These are phyloP conservation scores for Penicillium fimorum DNA, from an alignment of 495 filamentous ascomycete genomes.

Conservation along the genomic window DNA sequence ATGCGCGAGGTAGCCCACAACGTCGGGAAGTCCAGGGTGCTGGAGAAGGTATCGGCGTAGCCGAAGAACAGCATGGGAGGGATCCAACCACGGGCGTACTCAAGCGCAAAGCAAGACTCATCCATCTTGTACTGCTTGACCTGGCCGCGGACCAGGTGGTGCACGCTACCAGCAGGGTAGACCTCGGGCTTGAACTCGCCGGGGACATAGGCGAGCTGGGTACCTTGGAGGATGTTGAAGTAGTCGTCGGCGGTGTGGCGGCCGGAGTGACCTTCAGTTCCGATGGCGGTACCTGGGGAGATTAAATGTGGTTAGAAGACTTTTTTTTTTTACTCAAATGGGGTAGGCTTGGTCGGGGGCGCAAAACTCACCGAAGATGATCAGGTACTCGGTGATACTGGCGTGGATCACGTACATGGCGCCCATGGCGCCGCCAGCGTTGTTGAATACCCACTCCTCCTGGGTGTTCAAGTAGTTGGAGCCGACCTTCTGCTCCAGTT, in stretches of 20 bases:
- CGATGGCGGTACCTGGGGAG: conserved; percentile 69
- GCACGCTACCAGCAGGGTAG: conserved; percentile 71
- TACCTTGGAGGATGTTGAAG: conserved; percentile 82
- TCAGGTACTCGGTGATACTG: conserved; percentile 80
- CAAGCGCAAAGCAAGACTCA: conserved; percentile 76
- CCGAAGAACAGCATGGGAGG: conserved; percentile 87
- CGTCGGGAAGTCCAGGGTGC: conserved; percentile 74
- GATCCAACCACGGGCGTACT: conserved; percentile 89
- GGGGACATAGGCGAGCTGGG: conserved; percentile 68
- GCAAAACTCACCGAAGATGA: conserved; percentile 63
- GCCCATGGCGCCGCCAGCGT: conserved; percentile 83
- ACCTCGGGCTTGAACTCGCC: conserved; percentile 69
- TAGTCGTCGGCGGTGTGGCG: conserved; percentile 89
- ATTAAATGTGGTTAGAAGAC: conserved; percentile 7
- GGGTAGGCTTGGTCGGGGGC: neutral
- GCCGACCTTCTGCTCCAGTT: conserved; percentile 39
- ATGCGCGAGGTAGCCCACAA: conserved; percentile 71
- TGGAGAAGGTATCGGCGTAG: conserved; percentile 72
- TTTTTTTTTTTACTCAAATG: too few species aligned
- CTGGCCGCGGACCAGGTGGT: conserved; percentile 71
- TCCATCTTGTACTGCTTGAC: conserved; percentile 88
- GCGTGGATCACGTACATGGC: conserved; percentile 88
- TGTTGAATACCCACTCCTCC: conserved; percentile 57
- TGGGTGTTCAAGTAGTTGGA: conserved; percentile 42
- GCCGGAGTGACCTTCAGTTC: conserved; percentile 83